Percentiles rank a stretch among this genome's conserved stretches.
Conservation (phyloP, 2,329 filamentous ascomycete genomes). For the Fusarium sp. region DNA sequence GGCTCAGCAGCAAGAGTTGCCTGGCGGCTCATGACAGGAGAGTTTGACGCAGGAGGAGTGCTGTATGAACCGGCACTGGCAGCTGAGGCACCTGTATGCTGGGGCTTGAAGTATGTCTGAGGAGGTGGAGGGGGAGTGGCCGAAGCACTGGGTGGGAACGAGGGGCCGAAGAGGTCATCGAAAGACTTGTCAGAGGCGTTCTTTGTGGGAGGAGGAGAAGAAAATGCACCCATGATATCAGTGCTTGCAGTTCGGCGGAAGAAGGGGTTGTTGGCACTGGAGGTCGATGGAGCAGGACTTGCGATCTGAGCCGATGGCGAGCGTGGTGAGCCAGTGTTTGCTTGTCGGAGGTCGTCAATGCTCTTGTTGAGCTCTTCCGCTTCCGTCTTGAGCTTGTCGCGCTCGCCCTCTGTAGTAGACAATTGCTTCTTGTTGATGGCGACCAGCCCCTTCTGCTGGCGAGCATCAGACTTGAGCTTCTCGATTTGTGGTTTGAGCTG, state of each 20-base stretch:
- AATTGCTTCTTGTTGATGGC: slow-evolving; percentile 99
- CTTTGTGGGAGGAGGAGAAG: slow-evolving; percentile 59
- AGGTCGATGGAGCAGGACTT: slow-evolving; percentile 76
- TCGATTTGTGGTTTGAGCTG: slow-evolving; percentile 92
- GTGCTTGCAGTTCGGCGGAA: slow-evolving; percentile 79
- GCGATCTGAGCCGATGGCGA: slow-evolving; percentile 65
- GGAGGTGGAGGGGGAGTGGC: slow-evolving; percentile 61
- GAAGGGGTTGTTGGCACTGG: slow-evolving; percentile 93
- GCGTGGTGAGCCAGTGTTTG: slow-evolving; percentile 64
- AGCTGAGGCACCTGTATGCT: slow-evolving; percentile 69
- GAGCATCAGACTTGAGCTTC: slow-evolving; percentile 90
- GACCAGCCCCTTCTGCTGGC: slow-evolving; percentile 95
- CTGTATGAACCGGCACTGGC: slow-evolving; percentile 65
- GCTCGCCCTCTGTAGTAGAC: slow-evolving; percentile 86
- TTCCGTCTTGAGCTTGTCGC: slow-evolving; percentile 87
- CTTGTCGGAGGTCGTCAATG: slow-evolving; percentile 70
- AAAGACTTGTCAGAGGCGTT: slow-evolving; percentile 76
- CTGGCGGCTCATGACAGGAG: slow-evolving; percentile 74
- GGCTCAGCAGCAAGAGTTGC: slow-evolving; percentile 69
- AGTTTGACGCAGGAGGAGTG: slow-evolving; percentile 66
- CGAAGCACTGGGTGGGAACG: slow-evolving; percentile 64
- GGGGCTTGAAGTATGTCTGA: slow-evolving; percentile 60
- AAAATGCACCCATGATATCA: slow-evolving; percentile 69
- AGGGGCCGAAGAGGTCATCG: slow-evolving; percentile 86
- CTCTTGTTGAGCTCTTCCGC: slow-evolving; percentile 76